These are phyloP conservation scores for Cryptococcus amylolentus DNA, from an alignment of 1,284 basidiomycete species.

Conservation along the genomic window DNA sequence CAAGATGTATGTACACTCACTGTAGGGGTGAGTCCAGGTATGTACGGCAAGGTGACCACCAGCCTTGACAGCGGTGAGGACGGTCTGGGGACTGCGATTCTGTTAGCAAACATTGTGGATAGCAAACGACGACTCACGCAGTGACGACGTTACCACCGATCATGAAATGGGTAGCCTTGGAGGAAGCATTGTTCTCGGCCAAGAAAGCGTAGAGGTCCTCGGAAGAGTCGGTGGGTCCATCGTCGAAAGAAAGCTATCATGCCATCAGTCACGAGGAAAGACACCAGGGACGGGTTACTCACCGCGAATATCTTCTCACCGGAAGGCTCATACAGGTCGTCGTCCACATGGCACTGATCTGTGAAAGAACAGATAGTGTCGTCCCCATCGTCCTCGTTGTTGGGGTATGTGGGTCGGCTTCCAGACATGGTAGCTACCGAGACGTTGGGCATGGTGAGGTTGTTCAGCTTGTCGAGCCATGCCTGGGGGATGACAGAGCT, in stretches of 20 bases:
- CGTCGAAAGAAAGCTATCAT: constrained; percentile 51
- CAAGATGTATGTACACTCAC: constrained; percentile 18
- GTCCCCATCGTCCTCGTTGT: constrained; percentile 23
- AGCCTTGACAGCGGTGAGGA: constrained; percentile 25
- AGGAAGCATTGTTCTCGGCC: constrained; percentile 51
- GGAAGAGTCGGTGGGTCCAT: constrained; percentile 54
- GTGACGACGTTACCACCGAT: constrained; percentile 51
- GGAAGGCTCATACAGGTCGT: constrained; percentile 36
- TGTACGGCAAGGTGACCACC: constrained; percentile 51
- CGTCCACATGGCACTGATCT: constrained; percentile 13
- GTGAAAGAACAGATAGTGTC: constrained; percentile 42
- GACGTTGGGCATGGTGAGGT: constrained; percentile 27
- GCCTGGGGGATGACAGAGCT: constrained; percentile 28
- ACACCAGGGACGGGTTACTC: constrained; percentile 11
- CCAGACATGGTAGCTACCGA: constrained; percentile 27
- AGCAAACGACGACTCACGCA: constrained; percentile 18
- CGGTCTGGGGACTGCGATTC: constrained; percentile 20
- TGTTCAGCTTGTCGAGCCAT: constrained; percentile 40
- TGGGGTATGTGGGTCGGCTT: constrained; percentile 29
- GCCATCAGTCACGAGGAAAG: constrained; percentile 2
- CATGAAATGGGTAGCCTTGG: constrained; percentile 57
- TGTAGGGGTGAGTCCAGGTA: constrained; percentile 54
- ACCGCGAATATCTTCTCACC: constrained; percentile 35
- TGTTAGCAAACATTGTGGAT: not conserved
- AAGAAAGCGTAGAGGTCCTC: constrained; percentile 55